Evolutionary conservation across 2,329 filamentous ascomycete species (phyloP).

Genomic region (Scedosporium aurantiacum): DNA sequence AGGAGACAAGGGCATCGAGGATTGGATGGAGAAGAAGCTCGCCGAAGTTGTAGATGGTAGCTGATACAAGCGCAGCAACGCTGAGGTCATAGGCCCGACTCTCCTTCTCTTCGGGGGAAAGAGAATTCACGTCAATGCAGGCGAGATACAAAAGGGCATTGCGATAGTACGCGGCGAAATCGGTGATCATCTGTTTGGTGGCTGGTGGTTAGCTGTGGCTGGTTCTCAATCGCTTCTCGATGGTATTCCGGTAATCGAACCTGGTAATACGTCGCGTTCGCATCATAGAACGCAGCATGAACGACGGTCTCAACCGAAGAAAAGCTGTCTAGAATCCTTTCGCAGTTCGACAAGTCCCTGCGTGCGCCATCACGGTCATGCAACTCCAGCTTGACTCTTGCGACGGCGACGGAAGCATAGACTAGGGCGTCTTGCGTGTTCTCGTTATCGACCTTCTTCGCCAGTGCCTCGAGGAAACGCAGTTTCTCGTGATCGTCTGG

Average conservation of each 20-base stretch:
- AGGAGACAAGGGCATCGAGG: constrained; percentile 64
- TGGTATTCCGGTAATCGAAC: constrained; percentile 19
- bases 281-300: constrained; percentile 91
- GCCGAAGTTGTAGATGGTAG: constrained; percentile 98
- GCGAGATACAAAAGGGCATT: constrained; percentile 96
- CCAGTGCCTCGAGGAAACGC: constrained; percentile 70
- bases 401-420: constrained; percentile 83
- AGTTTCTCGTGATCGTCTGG: constrained; percentile 79
- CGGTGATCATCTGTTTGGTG: constrained; percentile 51
- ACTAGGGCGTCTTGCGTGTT: constrained; percentile 92
- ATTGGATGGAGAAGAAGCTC: constrained; percentile 97
- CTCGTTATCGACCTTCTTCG: constrained; percentile 80
- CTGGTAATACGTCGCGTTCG: constrained; percentile 91
- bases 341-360: constrained; percentile 76
- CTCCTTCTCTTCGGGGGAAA: constrained; percentile 65
- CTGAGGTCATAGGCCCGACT: constrained; percentile 84
- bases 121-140: constrained; percentile 73
- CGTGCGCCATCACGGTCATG: constrained; percentile 72
- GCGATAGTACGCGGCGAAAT: constrained; percentile 95
- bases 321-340: constrained; percentile 80
- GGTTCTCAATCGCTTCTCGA: background rate
- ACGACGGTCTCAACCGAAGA: constrained; percentile 93
- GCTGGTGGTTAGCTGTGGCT: background rate
- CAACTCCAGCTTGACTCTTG: constrained; percentile 73
- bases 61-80: constrained; percentile 83